Evolutionary conservation across 345 rosid genomes (phyloP).

Genomic region (Eucalyptus decipiens): DNA sequence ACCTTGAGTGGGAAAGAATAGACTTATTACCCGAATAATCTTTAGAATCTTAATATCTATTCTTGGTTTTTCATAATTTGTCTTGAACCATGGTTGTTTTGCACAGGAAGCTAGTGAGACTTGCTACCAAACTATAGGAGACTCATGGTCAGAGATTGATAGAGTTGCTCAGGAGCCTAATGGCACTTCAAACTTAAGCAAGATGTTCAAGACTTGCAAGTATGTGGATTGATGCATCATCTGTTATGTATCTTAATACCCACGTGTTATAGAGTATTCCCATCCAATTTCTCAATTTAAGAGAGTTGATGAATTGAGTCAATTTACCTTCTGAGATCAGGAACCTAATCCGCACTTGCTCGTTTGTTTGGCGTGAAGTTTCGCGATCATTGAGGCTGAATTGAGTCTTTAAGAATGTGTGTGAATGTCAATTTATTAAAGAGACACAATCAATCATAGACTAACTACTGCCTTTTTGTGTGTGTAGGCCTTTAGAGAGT

Average conservation of each 20-base stretch:
- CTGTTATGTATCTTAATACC: background rate
- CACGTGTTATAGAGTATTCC: background rate
- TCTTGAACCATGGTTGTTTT: background rate
- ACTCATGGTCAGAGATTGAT: constrained; percentile 59
- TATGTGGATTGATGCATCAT: background rate
- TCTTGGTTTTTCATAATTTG: background rate
- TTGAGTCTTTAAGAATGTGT: background rate
- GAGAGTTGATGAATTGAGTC: background rate
- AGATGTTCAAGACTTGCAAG: constrained; percentile 59
- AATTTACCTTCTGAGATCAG: background rate
- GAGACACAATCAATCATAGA: background rate
- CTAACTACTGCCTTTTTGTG: background rate
- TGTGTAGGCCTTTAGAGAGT: constrained; percentile 10
- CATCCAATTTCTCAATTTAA: background rate
- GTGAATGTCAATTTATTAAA: background rate
- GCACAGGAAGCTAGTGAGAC: constrained; percentile 41
- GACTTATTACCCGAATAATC: background rate
- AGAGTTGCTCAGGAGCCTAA: constrained; percentile 27
- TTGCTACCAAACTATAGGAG: constrained; percentile 35
- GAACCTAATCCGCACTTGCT: background rate
- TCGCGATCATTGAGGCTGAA: background rate
- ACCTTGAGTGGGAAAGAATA: background rate
- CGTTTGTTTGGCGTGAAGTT: background rate
- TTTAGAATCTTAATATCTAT: background rate
- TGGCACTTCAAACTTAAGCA: constrained; percentile 43